Percentiles rank a stretch among this genome's conserved stretches.
phyloP scores from a whole-genome alignment of 331 rosid genomes.

The Rhamnella rubrinervis region DNA sequence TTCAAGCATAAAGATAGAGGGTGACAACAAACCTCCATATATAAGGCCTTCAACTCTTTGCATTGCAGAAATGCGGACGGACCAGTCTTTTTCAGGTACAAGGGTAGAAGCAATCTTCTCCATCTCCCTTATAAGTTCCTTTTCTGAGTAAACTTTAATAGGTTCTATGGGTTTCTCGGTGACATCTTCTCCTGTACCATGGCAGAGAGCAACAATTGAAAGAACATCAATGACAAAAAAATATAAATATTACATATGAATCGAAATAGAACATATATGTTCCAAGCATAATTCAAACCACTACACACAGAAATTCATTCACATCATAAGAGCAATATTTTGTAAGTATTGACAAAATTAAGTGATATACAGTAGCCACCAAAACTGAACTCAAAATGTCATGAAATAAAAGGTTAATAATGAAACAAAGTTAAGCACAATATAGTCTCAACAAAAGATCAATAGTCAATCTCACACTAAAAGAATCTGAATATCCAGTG shows the following conservation, averaged over 20 bases:
- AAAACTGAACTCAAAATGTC: no score
- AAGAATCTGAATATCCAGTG: not conserved
- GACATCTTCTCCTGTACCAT: constrained; percentile 73
- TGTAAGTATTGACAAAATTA: no score
- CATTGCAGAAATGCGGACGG: constrained; percentile 90
- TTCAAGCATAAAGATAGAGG: not conserved
- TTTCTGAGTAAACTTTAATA: constrained; percentile 90
- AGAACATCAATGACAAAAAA: not conserved
- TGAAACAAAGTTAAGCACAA: not conserved
- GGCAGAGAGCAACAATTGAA: constrained; percentile 2
- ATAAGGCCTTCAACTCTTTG: constrained; percentile 95
- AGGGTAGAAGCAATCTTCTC: constrained; percentile 91
- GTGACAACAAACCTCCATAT: constrained; percentile 67
- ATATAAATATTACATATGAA: not conserved
- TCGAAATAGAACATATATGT: no score
- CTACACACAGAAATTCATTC: no score
- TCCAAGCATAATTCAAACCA: no score
- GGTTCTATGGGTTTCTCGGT: constrained; percentile 80
- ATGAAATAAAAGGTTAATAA: no score
- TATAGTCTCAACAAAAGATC: not conserved
- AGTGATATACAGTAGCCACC: no score
- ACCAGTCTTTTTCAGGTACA: constrained; percentile 98
- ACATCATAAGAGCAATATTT: no score
- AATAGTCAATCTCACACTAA: not conserved
- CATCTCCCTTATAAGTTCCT: constrained; percentile 86